A percentile compares a stretch with the other conserved stretches of the same genome.
phyloP scores from a whole-genome alignment of 2,329 filamentous ascomycete species.

The Nothophoma quercina region DNA sequence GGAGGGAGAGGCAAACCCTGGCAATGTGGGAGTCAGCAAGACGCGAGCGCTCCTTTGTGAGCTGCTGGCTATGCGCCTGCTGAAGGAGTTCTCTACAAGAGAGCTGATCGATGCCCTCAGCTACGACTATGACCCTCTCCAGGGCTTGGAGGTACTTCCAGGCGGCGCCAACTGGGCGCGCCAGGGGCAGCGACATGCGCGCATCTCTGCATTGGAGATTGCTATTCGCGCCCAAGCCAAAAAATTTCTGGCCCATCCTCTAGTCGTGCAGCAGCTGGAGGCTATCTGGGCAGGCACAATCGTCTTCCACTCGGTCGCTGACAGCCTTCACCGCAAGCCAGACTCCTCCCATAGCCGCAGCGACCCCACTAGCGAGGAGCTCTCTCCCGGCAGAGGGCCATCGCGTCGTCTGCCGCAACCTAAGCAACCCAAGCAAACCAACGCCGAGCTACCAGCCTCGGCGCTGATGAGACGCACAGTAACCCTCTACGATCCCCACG shows the following conservation, averaged over 20 bases:
- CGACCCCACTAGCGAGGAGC: conserved; percentile 30
- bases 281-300: conserved; percentile 97
- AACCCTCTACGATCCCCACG: conserved; percentile 85
- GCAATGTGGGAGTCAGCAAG: conserved; percentile 81
- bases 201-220: conserved; percentile 90
- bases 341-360: conserved; percentile 39
- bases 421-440: conserved; percentile 33
- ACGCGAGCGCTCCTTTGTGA: conserved; percentile 91
- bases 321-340: conserved; percentile 76
- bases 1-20: conserved; percentile 81
- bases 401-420: conserved; percentile 38
- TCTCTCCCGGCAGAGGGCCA: conserved; percentile 43
- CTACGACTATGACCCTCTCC: conserved; percentile 93
- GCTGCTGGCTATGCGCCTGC: conserved; percentile 83
- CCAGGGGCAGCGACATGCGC: conserved; percentile 63
- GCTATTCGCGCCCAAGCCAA: conserved; percentile 93
- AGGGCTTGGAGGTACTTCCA: conserved; percentile 69
- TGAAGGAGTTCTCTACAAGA: conserved; percentile 87
- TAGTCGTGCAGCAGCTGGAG: conserved; percentile 94
- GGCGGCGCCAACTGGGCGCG: conserved; percentile 35
- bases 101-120: conserved; percentile 94
- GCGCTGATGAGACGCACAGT: conserved; percentile 73
- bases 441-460: conserved; percentile 32
- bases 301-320: conserved; percentile 89
- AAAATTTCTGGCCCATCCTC: conserved; percentile 86